Conservation (phyloP, 345 rosid genomes). For the Garcia nutans region DNA sequence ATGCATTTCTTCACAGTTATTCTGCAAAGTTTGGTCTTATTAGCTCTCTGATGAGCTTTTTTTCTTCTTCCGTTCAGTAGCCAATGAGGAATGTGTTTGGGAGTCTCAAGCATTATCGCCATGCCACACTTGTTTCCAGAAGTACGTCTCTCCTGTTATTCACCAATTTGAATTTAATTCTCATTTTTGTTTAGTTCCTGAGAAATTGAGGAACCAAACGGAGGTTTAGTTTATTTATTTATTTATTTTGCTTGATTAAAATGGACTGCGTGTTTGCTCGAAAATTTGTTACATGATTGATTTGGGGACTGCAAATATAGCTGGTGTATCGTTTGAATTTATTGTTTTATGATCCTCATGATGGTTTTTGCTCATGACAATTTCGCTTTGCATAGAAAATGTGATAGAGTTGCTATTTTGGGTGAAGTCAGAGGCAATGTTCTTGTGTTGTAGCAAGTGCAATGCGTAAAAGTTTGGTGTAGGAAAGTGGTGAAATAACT, state of each 20-base stretch:
- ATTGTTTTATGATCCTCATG: neutral
- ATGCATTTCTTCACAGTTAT: conserved; percentile 47
- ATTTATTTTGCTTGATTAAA: neutral
- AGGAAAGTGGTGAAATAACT: neutral
- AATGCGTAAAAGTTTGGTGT: neutral
- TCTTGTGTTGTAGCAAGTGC: neutral
- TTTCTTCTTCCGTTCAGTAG: conserved; percentile 14
- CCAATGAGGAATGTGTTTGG: conserved; percentile 66
- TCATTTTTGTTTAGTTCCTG: neutral
- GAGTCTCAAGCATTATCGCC: conserved; percentile 54
- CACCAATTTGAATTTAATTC: neutral
- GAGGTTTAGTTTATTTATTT: neutral
- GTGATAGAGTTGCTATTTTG: neutral
- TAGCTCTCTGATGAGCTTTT: neutral
- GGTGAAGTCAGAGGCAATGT: neutral
- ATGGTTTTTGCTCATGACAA: neutral
- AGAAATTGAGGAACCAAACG: neutral
- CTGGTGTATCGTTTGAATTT: neutral
- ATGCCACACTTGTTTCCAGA: conserved; percentile 33
- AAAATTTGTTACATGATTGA: neutral
- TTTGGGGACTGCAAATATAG: neutral
- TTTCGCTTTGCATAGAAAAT: neutral
- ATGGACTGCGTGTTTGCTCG: neutral
- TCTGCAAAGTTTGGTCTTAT: conserved; percentile 14
- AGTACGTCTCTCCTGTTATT: conserved; percentile 18